These are phyloP conservation scores for Auricularia auricula-judae DNA, from an alignment of 768 basidiomycete genomes.

Conservation along the genomic window DNA sequence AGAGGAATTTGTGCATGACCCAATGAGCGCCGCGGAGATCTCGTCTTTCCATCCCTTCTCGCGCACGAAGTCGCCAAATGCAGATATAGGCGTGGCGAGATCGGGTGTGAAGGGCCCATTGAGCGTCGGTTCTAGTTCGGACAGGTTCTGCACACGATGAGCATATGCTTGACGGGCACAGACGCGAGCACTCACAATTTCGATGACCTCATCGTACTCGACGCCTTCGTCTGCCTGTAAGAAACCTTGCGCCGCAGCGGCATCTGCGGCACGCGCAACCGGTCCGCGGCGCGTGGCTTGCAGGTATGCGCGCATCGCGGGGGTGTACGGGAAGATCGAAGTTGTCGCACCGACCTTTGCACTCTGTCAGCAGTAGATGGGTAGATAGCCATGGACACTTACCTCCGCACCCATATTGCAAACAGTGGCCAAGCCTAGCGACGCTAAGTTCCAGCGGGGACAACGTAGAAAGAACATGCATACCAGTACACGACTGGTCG, in stretches of 20 bases:
- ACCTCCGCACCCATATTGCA: slow-evolving; percentile 97
- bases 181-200: slow-evolving; percentile 54
- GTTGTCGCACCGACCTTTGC: slow-evolving; percentile 88
- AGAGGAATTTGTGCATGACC: slow-evolving; percentile 98
- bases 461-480: too few relatives aligned
- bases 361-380: neutral
- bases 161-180: slow-evolving; percentile 3
- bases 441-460: too few relatives aligned
- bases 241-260: slow-evolving; percentile 68
- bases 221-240: slow-evolving; percentile 75
- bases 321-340: slow-evolving; percentile 92
- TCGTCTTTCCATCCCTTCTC: slow-evolving; percentile 91
- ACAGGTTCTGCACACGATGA: slow-evolving; percentile 51
- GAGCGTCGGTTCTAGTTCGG: slow-evolving; percentile 80
- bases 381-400: neutral
- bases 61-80: slow-evolving; percentile 69
- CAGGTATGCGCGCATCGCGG: slow-evolving; percentile 82
- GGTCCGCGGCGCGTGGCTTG: slow-evolving; percentile 79
- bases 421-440: slow-evolving; percentile 72
- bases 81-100: slow-evolving; percentile 84
- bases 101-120: slow-evolving; percentile 99
- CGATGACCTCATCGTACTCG: slow-evolving; percentile 90
- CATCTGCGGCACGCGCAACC: slow-evolving; percentile 79
- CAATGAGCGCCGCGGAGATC: slow-evolving; percentile 84
- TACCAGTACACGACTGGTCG: slow-evolving; percentile 72